Base-by-base conservation (phyloP, 2,329 filamentous ascomycete species). In the Cercospora sp. region DNA sequence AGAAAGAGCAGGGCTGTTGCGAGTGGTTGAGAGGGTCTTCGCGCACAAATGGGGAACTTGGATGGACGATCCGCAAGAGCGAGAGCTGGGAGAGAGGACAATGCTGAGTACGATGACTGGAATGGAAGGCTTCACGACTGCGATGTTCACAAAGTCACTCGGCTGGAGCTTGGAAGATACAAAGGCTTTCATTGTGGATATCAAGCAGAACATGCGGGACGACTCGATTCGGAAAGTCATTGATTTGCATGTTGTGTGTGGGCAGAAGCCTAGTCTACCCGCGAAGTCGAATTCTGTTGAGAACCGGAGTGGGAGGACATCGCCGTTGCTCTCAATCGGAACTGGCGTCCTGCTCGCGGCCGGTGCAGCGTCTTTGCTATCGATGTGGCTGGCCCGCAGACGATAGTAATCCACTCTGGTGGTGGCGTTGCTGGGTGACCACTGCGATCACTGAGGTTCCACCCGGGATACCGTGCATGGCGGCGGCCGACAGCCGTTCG, bases 41-140 rank as follows among this genome's bases (percentile, higher is more conserved):
- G 36, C 68, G 8, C 68, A 69, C 51, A 70, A 70, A 55, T 68
- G 60, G 63, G 71, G 71, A 2, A 71, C 71, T 2, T 73, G 71
- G 71, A 68, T 69, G 33, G 60, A 51, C 1, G 69, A 73, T 60
- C 65, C 61, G 13, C 66, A 36, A n/a, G 66, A 75, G 65, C 68
- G 69, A 39, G 48, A 61, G 7, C 60, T 75, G 5, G 72, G 71
- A 9, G 68, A 69, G 9, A 66, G 72, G 18, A 73, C 73, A 16
- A 69, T 77, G 72, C 62, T 76, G 4, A 70, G 67, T 26, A 68
- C 70, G n/a, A 69, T 77, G 9, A 72, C 72, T n/a, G 75, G 74
- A 7, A 70, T 76, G 23, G 73, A 76, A 58, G 74, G 73, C 9
- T 77, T 76, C 65, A 73, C 70, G 7, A 71, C 75, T n/a, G 67